Evolutionary conservation across 192 early-diverging fungal genomes (phyloP).

Genomic region (Linnemannia schmuckeri): DNA sequence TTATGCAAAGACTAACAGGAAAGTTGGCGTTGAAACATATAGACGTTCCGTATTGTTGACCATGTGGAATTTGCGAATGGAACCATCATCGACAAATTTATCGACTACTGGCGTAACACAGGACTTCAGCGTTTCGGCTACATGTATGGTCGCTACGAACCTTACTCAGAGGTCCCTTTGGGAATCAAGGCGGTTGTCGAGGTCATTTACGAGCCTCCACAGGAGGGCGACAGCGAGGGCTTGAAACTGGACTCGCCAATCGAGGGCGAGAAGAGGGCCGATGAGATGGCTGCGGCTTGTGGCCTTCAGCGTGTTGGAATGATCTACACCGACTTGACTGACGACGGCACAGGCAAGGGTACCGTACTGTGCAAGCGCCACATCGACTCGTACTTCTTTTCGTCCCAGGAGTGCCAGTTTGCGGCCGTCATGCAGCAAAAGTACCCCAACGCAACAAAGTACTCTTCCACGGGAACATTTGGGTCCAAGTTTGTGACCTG

Average conservation of each 20-base stretch:
- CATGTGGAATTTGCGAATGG: constrained; percentile 94
- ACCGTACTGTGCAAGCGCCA: constrained; percentile 93
- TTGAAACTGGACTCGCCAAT: constrained; percentile 71
- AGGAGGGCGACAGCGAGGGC: constrained; percentile 82
- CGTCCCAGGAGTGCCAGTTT: constrained; percentile 89
- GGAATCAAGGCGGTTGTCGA: constrained; percentile 97
- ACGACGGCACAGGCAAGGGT: constrained; percentile 81
- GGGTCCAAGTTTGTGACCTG: constrained; percentile 96
- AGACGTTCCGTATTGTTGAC: constrained; percentile 95
- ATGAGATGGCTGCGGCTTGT: constrained; percentile 73
- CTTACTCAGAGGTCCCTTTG: constrained; percentile 91
- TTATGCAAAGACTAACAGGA: too few relatives aligned
- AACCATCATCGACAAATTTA: constrained; percentile 84
- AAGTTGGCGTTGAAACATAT: neutral
- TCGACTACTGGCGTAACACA: constrained; percentile 88
- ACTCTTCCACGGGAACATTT: constrained; percentile 83
- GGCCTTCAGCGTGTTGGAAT: constrained; percentile 85
- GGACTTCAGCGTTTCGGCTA: constrained; percentile 95
- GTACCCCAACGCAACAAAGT: constrained; percentile 78
- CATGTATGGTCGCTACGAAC: constrained; percentile 92
- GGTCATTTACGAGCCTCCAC: constrained; percentile 94
- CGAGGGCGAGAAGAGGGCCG: constrained; percentile 69
- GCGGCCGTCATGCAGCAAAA: constrained; percentile 86
- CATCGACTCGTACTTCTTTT: constrained; percentile 92
- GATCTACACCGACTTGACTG: constrained; percentile 93